Conservation (phyloP, 495 filamentous ascomycete genomes). For the Astrocystis sublimbata region DNA sequence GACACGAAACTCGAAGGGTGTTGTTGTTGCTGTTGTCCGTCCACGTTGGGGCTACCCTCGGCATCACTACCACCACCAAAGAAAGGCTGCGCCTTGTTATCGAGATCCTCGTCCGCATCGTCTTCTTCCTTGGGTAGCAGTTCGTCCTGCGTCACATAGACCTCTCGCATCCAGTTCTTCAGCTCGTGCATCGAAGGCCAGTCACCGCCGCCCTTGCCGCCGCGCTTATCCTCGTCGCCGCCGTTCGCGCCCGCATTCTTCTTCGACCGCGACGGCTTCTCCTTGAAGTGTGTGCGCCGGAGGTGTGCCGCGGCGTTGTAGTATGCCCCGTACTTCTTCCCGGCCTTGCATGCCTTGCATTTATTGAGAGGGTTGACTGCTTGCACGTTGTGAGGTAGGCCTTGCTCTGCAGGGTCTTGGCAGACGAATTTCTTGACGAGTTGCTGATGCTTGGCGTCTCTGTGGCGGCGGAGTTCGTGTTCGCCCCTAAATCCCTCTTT, state of each 20-base stretch:
- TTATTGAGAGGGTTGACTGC: constrained; percentile 68
- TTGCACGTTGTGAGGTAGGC: constrained; percentile 42
- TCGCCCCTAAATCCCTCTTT: constrained; percentile 90
- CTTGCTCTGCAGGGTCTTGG: constrained; percentile 38
- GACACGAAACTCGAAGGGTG: constrained; percentile 27
- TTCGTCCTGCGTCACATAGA: constrained; percentile 47
- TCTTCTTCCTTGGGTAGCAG: constrained; percentile 29
- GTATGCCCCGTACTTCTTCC: constrained; percentile 85
- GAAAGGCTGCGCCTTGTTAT: not conserved
- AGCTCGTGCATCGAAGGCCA: constrained; percentile 78
- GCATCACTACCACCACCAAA: constrained; percentile 27
- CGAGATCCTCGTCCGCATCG: constrained; percentile 37
- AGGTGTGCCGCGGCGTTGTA: constrained; percentile 96
- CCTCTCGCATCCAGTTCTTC: constrained; percentile 80
- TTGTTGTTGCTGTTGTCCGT: too few species aligned
- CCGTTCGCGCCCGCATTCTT: constrained; percentile 36
- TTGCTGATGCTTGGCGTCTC: constrained; percentile 73
- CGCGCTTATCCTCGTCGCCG: constrained; percentile 59
- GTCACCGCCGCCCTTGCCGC: constrained; percentile 82
- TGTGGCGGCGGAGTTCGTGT: constrained; percentile 88
- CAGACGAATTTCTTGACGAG: constrained; percentile 81
- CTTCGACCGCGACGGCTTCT: constrained; percentile 46
- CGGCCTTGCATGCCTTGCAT: constrained; percentile 80
- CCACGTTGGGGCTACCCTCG: constrained; percentile 22
- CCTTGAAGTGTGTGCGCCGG: constrained; percentile 79